Percentiles rank a stretch among this genome's conserved stretches.
These are phyloP conservation scores for Termitomyces sp. DNA, from an alignment of 768 basidiomycete genomes.

Conservation along the genomic window DNA sequence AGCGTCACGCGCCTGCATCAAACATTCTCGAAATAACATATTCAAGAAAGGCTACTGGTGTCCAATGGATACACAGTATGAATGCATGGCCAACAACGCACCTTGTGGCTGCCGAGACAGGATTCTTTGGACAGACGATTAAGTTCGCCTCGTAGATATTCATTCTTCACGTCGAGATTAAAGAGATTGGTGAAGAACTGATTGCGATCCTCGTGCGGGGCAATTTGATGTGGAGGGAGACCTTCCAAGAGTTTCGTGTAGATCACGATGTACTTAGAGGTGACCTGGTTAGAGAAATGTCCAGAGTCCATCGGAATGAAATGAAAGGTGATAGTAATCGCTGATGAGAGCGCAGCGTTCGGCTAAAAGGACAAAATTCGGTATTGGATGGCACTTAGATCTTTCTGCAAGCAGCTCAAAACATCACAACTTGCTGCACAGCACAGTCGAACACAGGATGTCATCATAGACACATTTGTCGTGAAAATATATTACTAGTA, in stretches of 20 bases:
- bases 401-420: neutral
- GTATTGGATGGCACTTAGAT: too few species aligned
- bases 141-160: constrained; percentile 41
- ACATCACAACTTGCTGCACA: neutral
- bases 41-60: constrained; percentile 50
- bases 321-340: neutral
- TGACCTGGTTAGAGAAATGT: constrained; percentile 21
- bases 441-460: neutral
- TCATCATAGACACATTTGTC: neutral
- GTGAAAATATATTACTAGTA: constrained; percentile 1
- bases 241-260: constrained; percentile 55
- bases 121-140: constrained; percentile 42
- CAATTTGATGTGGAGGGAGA: constrained; percentile 38
- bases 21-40: constrained; percentile 44
- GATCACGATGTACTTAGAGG: constrained; percentile 44
- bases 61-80: constrained; percentile 7
- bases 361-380: neutral
- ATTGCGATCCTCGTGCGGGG: constrained; percentile 38
- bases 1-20: constrained; percentile 34
- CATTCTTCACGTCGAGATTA: constrained; percentile 47
- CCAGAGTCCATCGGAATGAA: constrained; percentile 15
- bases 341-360: neutral
- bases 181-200: constrained; percentile 56
- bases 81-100: constrained; percentile 23
- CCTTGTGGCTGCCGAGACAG: constrained; percentile 51